Conservation (phyloP, 352 stramenopile species). For the Phytopythium chamaehyphon region DNA sequence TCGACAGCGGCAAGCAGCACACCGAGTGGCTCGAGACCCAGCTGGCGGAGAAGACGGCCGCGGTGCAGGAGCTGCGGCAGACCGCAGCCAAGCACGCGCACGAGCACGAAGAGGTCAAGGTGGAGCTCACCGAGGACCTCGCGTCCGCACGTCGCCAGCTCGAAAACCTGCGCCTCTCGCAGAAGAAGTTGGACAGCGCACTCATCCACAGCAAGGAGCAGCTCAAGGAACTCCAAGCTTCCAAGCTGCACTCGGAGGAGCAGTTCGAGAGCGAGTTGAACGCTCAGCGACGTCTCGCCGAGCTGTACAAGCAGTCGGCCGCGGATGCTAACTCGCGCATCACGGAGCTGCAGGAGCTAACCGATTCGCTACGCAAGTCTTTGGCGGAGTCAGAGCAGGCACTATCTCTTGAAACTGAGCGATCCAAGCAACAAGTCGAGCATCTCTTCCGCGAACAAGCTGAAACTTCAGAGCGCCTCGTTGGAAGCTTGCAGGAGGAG, state of each 20-base stretch:
- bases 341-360: slow-evolving; percentile 48
- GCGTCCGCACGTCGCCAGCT: slow-evolving; percentile 47
- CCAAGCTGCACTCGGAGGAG: slow-evolving; percentile 59
- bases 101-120: slow-evolving; percentile 57
- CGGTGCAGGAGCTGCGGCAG: slow-evolving; percentile 56
- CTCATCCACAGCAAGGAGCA: slow-evolving; percentile 63
- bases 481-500: slow-evolving; percentile 52
- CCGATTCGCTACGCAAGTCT: slow-evolving; percentile 50
- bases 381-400: slow-evolving; percentile 60
- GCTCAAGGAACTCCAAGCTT: slow-evolving; percentile 62
- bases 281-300: slow-evolving; percentile 59
- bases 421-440: slow-evolving; percentile 62
- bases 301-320: slow-evolving; percentile 71
- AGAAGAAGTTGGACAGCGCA: slow-evolving; percentile 61
- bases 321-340: slow-evolving; percentile 50
- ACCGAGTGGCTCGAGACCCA: slow-evolving; percentile 66
- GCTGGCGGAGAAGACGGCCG: slow-evolving; percentile 59
- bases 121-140: slow-evolving; percentile 41
- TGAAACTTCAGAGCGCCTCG: slow-evolving; percentile 44
- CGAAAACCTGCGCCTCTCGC: slow-evolving; percentile 48
- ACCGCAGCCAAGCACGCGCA: slow-evolving; percentile 43
- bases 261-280: slow-evolving; percentile 62
- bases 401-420: slow-evolving; percentile 55
- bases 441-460: slow-evolving; percentile 73
- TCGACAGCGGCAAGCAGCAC: slow-evolving; percentile 48